Conservation (phyloP, 208 protist genomes). For the Wallacemonas sp. region DNA sequence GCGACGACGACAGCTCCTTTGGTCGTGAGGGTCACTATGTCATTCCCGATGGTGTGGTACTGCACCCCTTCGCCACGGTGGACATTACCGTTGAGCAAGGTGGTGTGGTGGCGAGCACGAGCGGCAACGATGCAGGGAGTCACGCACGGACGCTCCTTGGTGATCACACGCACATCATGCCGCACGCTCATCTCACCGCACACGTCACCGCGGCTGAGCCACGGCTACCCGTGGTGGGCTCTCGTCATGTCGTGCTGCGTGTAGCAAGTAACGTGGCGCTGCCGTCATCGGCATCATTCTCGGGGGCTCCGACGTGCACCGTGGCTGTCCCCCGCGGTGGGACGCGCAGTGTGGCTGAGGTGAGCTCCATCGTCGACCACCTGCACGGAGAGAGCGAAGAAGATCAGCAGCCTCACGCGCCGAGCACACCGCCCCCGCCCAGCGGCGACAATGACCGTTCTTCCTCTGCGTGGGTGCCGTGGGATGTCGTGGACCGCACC, state of each 20-base stretch:
- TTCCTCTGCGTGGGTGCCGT: neutral
- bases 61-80: slow-evolving; percentile 28
- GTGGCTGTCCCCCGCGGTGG: slow-evolving; percentile 23
- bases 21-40: no score
- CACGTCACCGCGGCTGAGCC: neutral
- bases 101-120: neutral
- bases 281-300: neutral
- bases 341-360: slow-evolving; percentile 31
- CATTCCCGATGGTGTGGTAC: no score
- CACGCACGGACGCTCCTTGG: neutral
- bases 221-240: neutral
- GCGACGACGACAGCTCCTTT: no score
- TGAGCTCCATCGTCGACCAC: slow-evolving; percentile 21
- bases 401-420: neutral
- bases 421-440: no score
- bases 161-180: slow-evolving; percentile 4
- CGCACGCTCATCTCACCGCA: neutral
- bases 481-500: slow-evolving; percentile 2
- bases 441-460: no score
- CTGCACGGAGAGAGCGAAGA: no score
- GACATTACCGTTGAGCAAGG: neutral
- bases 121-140: neutral
- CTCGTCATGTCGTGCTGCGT: neutral
- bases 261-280: neutral
- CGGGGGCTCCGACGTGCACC: neutral